Percentiles rank a stretch among this genome's conserved stretches.
phyloP scores from a whole-genome alignment of 202 grass and related monocot genomes.

The Bolboschoenoplectus hybrid region DNA sequence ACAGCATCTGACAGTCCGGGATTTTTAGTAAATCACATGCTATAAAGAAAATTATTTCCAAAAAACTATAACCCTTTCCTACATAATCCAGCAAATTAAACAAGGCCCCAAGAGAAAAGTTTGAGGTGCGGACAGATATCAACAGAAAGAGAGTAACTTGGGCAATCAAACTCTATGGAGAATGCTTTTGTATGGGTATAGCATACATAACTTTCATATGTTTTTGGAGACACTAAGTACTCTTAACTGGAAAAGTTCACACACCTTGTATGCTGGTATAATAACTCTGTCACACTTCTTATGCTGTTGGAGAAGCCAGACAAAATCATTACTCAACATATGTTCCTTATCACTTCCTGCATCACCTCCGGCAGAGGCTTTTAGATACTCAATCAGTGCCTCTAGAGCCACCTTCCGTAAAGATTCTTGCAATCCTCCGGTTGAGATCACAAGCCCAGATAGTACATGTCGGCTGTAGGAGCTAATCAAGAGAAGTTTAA shows the following conservation, averaged over 20 bases:
- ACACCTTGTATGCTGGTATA: constrained; percentile 82
- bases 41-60: too few relatives aligned
- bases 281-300: constrained; percentile 84
- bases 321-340: constrained; percentile 64
- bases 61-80: too few relatives aligned
- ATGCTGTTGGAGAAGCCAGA: constrained; percentile 73
- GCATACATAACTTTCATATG: neutral
- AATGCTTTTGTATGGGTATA: neutral
- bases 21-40: too few relatives aligned
- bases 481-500: constrained; percentile 75
- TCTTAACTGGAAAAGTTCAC: neutral
- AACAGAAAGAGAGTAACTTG: neutral
- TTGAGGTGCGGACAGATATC: neutral
- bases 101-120: neutral
- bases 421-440: constrained; percentile 88
- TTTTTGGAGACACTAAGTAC: neutral
- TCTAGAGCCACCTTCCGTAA: constrained; percentile 65
- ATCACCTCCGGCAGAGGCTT: constrained; percentile 51
- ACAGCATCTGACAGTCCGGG: too few relatives aligned
- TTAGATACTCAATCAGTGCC: constrained; percentile 82
- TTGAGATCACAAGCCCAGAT: constrained; percentile 89
- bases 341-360: constrained; percentile 56
- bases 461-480: constrained; percentile 80
- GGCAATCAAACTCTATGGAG: neutral
- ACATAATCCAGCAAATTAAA: too few relatives aligned